A percentile compares a stretch with the other conserved stretches of the same genome.
Evolutionary conservation across 2,329 filamentous ascomycete genomes (phyloP).

Genomic region (Colletotrichum brevisporum): DNA sequence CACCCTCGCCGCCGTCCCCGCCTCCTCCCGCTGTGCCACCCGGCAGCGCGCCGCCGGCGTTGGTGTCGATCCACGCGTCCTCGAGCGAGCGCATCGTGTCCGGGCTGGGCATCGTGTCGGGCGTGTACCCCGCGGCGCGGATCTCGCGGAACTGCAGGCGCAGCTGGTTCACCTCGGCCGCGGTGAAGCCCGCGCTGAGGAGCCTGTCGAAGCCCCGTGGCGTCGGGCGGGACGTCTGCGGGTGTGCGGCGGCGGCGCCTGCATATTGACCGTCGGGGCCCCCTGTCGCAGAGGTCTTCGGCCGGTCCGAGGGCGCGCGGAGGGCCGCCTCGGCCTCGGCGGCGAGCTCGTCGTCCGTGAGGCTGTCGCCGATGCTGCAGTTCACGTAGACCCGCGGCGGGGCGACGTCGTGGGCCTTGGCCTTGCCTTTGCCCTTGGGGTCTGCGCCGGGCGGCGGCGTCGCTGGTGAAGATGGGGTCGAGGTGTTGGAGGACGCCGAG

Average conservation of each 20-base stretch:
- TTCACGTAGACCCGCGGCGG: slow-evolving; percentile 83
- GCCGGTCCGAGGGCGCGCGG: slow-evolving; percentile 41
- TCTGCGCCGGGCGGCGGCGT: slow-evolving; percentile 18
- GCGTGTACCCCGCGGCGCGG: slow-evolving; percentile 85
- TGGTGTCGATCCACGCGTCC: slow-evolving; percentile 90
- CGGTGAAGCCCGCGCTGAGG: slow-evolving; percentile 83
- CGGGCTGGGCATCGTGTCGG: slow-evolving; percentile 89
- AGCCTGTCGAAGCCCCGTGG: slow-evolving; percentile 89
- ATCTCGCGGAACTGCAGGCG: slow-evolving; percentile 91
- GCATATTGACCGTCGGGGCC: slow-evolving; percentile 27
- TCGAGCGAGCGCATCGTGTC: slow-evolving; percentile 83
- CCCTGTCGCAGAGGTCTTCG: slow-evolving; percentile 28
- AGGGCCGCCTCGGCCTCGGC: slow-evolving; percentile 70
- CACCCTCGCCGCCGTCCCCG: slow-evolving; percentile 54
- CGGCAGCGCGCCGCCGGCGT: slow-evolving; percentile 55
- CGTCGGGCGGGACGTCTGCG: slow-evolving; percentile 24
- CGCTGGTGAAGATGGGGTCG: slow-evolving; percentile 46
- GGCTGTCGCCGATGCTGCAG: slow-evolving; percentile 87
- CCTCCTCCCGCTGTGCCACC: slow-evolving; percentile 43
- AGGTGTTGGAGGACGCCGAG: slow-evolving; percentile 62
- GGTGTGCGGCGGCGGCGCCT: background rate
- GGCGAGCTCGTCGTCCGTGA: slow-evolving; percentile 78
- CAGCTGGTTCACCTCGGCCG: slow-evolving; percentile 85
- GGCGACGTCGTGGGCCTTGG: slow-evolving; percentile 63
- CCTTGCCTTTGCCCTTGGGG: slow-evolving; percentile 76